phyloP scores from a whole-genome alignment of 192 early-diverging fungal species.

The Gigaspora rosea region DNA sequence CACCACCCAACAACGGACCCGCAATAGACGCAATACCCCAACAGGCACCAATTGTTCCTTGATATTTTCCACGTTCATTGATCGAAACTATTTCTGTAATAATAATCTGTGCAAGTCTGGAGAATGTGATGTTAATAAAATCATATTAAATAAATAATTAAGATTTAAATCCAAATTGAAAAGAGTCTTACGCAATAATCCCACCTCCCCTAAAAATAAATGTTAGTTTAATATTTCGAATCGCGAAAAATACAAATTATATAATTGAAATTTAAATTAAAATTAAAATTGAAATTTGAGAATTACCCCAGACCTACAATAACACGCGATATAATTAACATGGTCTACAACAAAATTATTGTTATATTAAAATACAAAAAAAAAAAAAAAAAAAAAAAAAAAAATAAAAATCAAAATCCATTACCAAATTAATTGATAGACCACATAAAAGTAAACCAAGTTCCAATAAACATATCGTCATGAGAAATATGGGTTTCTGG shows the following conservation, averaged over 20 bases:
- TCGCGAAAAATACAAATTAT: too few relatives aligned
- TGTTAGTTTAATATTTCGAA: too few relatives aligned
- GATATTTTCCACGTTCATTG: slow-evolving; percentile 68
- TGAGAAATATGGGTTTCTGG: slow-evolving; percentile 34
- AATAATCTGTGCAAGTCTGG: slow-evolving; percentile 61
- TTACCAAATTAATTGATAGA: slow-evolving; percentile 44
- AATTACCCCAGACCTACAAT: neutral
- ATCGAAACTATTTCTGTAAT: slow-evolving; percentile 66
- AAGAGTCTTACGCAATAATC: neutral
- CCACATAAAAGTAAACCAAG: slow-evolving; percentile 49
- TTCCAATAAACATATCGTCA: slow-evolving; percentile 38
- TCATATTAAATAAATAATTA: too few relatives aligned
- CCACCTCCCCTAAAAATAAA: neutral
- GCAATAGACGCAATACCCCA: slow-evolving; percentile 56
- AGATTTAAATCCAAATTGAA: too few relatives aligned
- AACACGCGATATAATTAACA: neutral
- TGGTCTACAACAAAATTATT: neutral
- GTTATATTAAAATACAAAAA: neutral
- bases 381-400: neutral
- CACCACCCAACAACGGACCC: slow-evolving; percentile 63
- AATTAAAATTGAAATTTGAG: neutral
- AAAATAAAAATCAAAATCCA: neutral
- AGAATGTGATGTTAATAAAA: neutral
- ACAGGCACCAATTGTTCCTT: slow-evolving; percentile 54
- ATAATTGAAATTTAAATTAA: too few relatives aligned